Evolutionary conservation across 2,329 filamentous ascomycete genomes (phyloP).

Genomic region (Cytospora schulzeri): DNA sequence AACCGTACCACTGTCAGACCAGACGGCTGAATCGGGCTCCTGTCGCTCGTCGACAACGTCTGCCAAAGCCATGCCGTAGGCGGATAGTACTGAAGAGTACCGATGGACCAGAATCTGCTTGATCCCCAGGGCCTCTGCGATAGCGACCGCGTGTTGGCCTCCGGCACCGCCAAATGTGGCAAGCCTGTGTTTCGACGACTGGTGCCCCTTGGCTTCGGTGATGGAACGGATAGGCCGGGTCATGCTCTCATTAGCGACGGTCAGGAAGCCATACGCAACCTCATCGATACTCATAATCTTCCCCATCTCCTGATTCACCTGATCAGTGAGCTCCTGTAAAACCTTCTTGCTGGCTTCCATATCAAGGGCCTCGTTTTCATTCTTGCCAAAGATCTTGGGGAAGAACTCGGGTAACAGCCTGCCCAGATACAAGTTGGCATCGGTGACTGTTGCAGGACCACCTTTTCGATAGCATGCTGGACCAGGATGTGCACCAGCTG

Average conservation of each 20-base stretch:
- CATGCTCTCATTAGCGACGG: conserved; percentile 91
- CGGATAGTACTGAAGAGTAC: conserved; percentile 86
- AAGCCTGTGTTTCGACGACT: conserved; percentile 86
- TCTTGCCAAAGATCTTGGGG: conserved; percentile 90
- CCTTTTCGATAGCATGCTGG: conserved; percentile 91
- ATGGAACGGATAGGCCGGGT: conserved; percentile 85
- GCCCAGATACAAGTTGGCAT: conserved; percentile 85
- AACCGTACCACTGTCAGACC: conserved; percentile 60
- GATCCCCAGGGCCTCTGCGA: conserved; percentile 82
- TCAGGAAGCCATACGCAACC: conserved; percentile 85
- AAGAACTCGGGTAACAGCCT: conserved; percentile 88
- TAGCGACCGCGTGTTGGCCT: conserved; percentile 89
- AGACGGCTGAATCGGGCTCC: conserved; percentile 68
- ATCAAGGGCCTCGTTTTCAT: conserved; percentile 81
- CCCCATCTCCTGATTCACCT: conserved; percentile 76
- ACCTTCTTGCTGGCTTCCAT: conserved; percentile 72
- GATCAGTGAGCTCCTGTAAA: conserved; percentile 73
- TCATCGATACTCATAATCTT: conserved; percentile 77
- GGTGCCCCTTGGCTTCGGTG: conserved; percentile 89
- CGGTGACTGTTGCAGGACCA: conserved; percentile 88
- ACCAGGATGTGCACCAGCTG: conserved; percentile 84
- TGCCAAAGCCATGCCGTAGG: conserved; percentile 89
- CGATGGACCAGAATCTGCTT: conserved; percentile 82
- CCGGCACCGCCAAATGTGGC: conserved; percentile 92
- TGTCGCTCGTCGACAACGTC: conserved; percentile 92